A percentile compares a stretch with the other conserved stretches of the same genome.
Evolutionary conservation across 1,284 basidiomycete genomes (phyloP).

Genomic region (Tylopilus orsonianus): DNA sequence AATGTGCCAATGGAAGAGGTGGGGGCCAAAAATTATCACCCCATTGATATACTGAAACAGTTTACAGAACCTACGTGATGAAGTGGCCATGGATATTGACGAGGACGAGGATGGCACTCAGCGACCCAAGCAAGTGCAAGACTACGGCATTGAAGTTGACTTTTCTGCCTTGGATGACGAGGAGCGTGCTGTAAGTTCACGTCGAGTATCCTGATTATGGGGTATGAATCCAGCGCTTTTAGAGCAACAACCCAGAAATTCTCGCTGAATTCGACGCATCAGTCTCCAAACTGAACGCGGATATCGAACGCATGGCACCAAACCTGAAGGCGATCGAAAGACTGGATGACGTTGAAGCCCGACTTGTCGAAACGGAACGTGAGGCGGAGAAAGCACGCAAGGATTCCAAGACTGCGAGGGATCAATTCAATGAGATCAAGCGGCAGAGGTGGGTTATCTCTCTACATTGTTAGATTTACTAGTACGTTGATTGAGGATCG

Average conservation of each 20-base stretch:
- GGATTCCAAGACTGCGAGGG: conserved; percentile 85
- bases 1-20: conserved; percentile 96
- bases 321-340: conserved; percentile 96
- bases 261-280: conserved; percentile 77
- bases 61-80: conserved; percentile 73
- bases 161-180: conserved; percentile 82
- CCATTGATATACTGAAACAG: conserved; percentile 3
- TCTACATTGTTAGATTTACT: neutral
- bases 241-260: conserved; percentile 70
- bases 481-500: neutral
- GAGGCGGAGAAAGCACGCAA: conserved; percentile 79
- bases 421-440: conserved; percentile 89
- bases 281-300: conserved; percentile 70
- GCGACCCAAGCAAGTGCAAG: conserved; percentile 65
- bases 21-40: conserved; percentile 15
- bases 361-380: conserved; percentile 69
- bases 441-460: conserved; percentile 61
- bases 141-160: conserved; percentile 91
- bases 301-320: conserved; percentile 94
- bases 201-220: neutral
- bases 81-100: conserved; percentile 89
- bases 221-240: conserved; percentile 1
- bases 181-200: conserved; percentile 64
- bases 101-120: conserved; percentile 80
- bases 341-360: conserved; percentile 89